These are phyloP conservation scores for Megacollybia marginata DNA, from an alignment of 768 basidiomycete species.

Conservation along the genomic window DNA sequence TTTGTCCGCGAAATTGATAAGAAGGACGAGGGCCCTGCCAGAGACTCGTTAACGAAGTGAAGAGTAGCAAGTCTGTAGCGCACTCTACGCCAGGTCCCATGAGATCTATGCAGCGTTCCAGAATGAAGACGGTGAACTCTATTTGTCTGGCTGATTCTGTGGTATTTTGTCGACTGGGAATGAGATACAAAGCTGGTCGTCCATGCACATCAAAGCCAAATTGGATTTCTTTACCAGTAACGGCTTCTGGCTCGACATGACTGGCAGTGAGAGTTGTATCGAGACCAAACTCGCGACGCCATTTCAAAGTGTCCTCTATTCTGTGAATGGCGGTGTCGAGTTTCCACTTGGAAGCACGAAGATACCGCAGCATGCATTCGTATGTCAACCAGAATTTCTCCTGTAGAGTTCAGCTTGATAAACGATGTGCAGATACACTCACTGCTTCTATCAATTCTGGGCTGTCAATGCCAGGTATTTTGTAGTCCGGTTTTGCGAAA, in stretches of 20 bases:
- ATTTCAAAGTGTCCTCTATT: conserved; percentile 65
- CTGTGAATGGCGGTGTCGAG: conserved; percentile 49
- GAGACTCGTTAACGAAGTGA: background rate
- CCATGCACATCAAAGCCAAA: conserved; percentile 68
- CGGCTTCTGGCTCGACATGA: conserved; percentile 67
- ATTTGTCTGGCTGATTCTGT: conserved; percentile 60
- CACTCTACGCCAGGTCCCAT: conserved; percentile 82
- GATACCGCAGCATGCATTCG: conserved; percentile 71
- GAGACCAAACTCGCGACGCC: conserved; percentile 76
- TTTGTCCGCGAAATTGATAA: conserved; percentile 74
- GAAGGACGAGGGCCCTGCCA: conserved; percentile 53
- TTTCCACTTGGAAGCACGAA: conserved; percentile 76
- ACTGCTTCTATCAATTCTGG: conserved; percentile 42
- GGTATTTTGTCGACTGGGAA: conserved; percentile 71
- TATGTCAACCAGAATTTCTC: conserved; percentile 79
- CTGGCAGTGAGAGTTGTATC: conserved; percentile 54
- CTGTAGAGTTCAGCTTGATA: too few species aligned
- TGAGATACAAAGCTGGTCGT: conserved; percentile 65
- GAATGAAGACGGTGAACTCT: conserved; percentile 65
- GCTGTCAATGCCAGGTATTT: conserved; percentile 37
- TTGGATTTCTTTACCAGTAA: conserved; percentile 76
- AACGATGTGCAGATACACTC: too few species aligned
- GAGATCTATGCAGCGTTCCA: conserved; percentile 71
- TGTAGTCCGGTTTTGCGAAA: conserved; percentile 47
- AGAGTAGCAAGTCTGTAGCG: conserved; percentile 14